These are phyloP conservation scores for Citrus medica DNA, from an alignment of 345 rosid genomes.

Conservation along the genomic window DNA sequence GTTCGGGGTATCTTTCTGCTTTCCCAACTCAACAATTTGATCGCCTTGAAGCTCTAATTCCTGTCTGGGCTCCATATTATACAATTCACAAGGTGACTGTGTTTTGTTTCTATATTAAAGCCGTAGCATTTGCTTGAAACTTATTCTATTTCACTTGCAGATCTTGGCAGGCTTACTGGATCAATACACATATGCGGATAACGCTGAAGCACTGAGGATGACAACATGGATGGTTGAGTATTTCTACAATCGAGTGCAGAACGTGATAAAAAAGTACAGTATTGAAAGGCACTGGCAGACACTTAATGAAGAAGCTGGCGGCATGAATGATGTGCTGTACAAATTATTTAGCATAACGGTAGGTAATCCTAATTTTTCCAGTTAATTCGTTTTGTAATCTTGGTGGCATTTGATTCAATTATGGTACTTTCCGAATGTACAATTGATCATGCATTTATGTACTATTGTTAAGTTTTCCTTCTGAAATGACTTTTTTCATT, in stretches of 20 bases:
- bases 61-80: constrained; percentile 67
- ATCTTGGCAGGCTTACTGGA: constrained; percentile 54
- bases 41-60: constrained; percentile 45
- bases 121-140: not conserved
- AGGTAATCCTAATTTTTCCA: not conserved
- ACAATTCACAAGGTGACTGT: constrained; percentile 47
- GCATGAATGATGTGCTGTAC: constrained; percentile 59
- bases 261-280: constrained; percentile 32
- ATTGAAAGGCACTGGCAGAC: constrained; percentile 44
- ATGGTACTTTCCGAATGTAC: not conserved
- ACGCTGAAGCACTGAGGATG: constrained; percentile 43
- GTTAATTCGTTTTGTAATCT: not conserved
- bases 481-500: constrained; percentile 1
- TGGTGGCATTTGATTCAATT: not conserved
- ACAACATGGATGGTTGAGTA: constrained; percentile 48
- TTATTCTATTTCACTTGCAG: constrained; percentile 21
- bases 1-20: constrained; percentile 54
- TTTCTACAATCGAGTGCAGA: constrained; percentile 43
- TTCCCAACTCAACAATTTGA: constrained; percentile 44
- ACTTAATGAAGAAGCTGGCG: constrained; percentile 59
- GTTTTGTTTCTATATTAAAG: not conserved
- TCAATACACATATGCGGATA: constrained; percentile 37
- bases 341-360: constrained; percentile 39
- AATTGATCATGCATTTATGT: not conserved
- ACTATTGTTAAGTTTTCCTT: not conserved